These are phyloP conservation scores for Pleurotus tuoliensis DNA, from an alignment of 768 basidiomycete genomes.

Conservation along the genomic window DNA sequence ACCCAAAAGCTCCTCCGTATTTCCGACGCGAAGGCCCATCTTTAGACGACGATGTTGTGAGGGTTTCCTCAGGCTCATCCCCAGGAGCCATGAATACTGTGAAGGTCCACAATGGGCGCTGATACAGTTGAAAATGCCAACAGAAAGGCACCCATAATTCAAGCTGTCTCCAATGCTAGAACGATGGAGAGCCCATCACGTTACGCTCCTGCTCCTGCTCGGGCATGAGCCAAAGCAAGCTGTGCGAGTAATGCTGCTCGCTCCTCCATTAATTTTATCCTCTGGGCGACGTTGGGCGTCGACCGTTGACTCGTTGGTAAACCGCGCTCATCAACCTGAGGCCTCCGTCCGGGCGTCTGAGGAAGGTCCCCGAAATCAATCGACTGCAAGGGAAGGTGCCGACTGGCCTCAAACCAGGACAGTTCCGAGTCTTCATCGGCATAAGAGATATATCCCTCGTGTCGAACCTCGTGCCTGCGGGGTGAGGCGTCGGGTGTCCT, in stretches of 20 bases:
- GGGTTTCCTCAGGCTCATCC: no score
- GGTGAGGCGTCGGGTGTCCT: no score
- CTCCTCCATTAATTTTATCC: background rate
- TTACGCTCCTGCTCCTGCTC: background rate
- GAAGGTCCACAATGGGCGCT: no score
- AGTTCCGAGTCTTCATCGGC: conserved; percentile 4
- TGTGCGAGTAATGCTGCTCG: background rate
- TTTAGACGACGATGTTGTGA: no score
- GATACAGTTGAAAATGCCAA: no score
- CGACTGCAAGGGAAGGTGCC: background rate
- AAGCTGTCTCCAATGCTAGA: no score
- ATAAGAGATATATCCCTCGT: background rate
- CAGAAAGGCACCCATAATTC: no score
- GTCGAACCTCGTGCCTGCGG: background rate
- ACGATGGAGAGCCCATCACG: background rate
- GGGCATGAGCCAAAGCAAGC: background rate
- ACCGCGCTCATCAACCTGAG: no score
- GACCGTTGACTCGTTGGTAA: background rate
- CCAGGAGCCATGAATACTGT: no score
- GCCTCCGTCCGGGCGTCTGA: background rate
- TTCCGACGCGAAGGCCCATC: no score
- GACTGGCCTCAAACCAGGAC: background rate
- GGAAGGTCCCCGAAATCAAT: background rate
- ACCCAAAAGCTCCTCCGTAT: no score
- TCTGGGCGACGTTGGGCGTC: background rate